These are phyloP conservation scores for Aurantiochytrium sp. DNA, from an alignment of 108 stramenopile genomes.

Conservation along the genomic window DNA sequence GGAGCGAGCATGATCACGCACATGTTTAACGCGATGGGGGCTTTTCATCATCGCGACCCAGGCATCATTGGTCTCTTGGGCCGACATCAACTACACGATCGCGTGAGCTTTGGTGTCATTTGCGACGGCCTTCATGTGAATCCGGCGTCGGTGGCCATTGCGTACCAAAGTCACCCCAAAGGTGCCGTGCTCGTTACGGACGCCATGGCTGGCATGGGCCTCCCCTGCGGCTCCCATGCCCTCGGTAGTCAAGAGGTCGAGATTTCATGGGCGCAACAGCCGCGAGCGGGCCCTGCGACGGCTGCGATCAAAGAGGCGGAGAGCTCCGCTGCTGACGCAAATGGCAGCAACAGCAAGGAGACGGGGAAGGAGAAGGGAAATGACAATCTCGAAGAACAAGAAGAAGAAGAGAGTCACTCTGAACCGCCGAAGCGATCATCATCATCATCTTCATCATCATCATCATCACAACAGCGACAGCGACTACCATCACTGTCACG, in stretches of 20 bases:
- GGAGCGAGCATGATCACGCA: slow-evolving; percentile 55
- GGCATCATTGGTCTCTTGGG: slow-evolving; percentile 49
- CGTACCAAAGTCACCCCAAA: slow-evolving; percentile 37
- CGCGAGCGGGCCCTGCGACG: not conserved
- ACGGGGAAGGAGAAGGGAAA: not conserved
- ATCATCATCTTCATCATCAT: not conserved
- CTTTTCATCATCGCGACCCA: slow-evolving; percentile 57
- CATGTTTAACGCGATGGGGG: slow-evolving; percentile 56
- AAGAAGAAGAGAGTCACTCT: not conserved
- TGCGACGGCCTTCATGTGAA: slow-evolving; percentile 48
- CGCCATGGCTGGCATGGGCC: slow-evolving; percentile 57
- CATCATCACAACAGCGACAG: not conserved
- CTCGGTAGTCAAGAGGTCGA: slow-evolving; percentile 39
- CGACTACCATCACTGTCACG: too few relatives aligned
- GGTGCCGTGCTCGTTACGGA: slow-evolving; percentile 55
- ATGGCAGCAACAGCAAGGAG: not conserved
- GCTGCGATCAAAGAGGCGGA: too few relatives aligned
- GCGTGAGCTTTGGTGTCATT: not conserved
- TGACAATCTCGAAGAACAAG: too few relatives aligned
- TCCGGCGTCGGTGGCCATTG: slow-evolving; percentile 42
- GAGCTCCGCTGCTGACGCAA: too few relatives aligned
- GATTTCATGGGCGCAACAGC: not conserved
- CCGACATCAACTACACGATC: not conserved
- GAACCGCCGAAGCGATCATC: not conserved
- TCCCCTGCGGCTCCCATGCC: slow-evolving; percentile 30